Evolutionary conservation across 139 green algal species (phyloP), one percentile per base, ranked within the genome.

Genomic region (Gonium pectorale): DNA sequence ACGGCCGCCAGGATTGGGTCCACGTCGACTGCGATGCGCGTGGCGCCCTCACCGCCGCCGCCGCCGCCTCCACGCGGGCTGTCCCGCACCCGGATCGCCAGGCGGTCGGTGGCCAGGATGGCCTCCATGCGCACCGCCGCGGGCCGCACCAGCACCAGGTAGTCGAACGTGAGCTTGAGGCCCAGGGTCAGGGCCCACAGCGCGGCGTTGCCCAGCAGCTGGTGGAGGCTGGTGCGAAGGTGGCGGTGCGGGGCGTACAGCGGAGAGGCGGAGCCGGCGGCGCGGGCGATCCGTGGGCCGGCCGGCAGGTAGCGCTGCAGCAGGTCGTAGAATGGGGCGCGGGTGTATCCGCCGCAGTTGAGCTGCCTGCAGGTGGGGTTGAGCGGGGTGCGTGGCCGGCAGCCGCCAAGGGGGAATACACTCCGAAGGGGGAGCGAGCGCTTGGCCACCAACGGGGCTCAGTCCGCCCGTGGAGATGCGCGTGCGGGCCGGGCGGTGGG

Each of bases 111-210:
- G 29, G 21, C 46, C 63, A 85, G 13, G 26, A 75, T 56, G 33
- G 40, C 46, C 5, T 1, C 7, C 22, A 75, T 4, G 4, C 33
- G 44, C 41, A 33, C 35, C 26, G 46, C 64, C 31, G 66, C 56
- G 38, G 79, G 79, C 51, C 27, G 31, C 9, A 89, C 43, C 38
- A 87, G 59, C n/a, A 89, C 33, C 43, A 90, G 94, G 73, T 89
- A 94, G 79, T 95, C 93, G 56, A 96, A 95, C 4, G 83, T 80
- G 24, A 92, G 67, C 84, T 96, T 96, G 54, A 88, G 51, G 0
- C 31, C 83, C 29, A 96, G 72, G 37, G 92, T 85, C 22, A 87
- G 24, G n/a, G 75, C 62, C 93, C 93, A 96, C 74, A 96, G 92
- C 40, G 66, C 27, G 1, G 82, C 52, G 81, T 96, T 95, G 64